phyloP scores from a whole-genome alignment of 495 filamentous ascomycete species.

The Recurvomyces mirabilis region DNA sequence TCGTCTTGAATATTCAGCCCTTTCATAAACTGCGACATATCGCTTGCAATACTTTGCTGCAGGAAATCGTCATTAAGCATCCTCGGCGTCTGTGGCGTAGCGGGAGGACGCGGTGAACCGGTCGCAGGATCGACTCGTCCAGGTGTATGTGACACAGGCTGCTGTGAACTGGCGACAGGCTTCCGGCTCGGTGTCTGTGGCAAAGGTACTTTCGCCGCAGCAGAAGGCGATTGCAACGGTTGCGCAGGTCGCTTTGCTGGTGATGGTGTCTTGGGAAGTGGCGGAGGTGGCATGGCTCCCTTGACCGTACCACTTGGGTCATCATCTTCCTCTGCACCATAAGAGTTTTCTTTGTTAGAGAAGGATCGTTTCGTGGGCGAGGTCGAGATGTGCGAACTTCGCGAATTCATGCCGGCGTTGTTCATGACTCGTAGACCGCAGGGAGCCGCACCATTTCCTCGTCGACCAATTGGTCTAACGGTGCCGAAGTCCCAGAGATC shows the following conservation, averaged over 20 bases:
- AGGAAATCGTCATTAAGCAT: slow-evolving; percentile 30
- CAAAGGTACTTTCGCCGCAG: slow-evolving; percentile 45
- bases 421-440: slow-evolving; percentile 60
- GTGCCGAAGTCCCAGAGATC: slow-evolving; percentile 97
- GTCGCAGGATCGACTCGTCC: background rate
- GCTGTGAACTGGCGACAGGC: slow-evolving; percentile 22
- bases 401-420: slow-evolving; percentile 57
- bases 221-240: slow-evolving; percentile 40
- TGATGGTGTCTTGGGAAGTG: slow-evolving; percentile 51
- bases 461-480: slow-evolving; percentile 50
- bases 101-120: slow-evolving; percentile 16
- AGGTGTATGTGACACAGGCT: slow-evolving; percentile 20
- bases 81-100: slow-evolving; percentile 20
- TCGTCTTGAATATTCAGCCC: slow-evolving; percentile 13
- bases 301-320: slow-evolving; percentile 11
- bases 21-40: slow-evolving; percentile 27
- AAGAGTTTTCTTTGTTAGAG: slow-evolving; percentile 23
- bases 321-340: slow-evolving; percentile 17
- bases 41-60: slow-evolving; percentile 28
- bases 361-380: slow-evolving; percentile 14
- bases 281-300: slow-evolving; percentile 31
- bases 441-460: slow-evolving; percentile 24
- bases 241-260: slow-evolving; percentile 18
- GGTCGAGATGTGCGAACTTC: slow-evolving; percentile 33
- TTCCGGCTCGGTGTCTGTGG: slow-evolving; percentile 41